These are phyloP conservation scores for Pelargonium cotyledonis DNA, from an alignment of 441 rosid species.

Conservation along the genomic window DNA sequence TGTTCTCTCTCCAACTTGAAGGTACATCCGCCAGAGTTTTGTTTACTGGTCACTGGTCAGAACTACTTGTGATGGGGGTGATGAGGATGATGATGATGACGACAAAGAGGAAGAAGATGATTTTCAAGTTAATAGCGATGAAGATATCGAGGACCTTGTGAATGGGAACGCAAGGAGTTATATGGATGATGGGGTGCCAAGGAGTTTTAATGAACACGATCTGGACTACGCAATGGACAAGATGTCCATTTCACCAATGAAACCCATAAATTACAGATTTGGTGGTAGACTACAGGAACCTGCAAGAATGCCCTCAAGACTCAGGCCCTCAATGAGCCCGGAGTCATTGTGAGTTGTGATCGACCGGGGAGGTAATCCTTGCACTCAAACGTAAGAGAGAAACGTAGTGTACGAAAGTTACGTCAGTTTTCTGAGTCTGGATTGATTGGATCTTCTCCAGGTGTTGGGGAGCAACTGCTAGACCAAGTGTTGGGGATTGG, in stretches of 20 bases:
- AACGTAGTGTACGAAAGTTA: background rate
- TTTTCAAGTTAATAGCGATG: slow-evolving; percentile 32
- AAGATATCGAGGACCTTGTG: slow-evolving; percentile 37
- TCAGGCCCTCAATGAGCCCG: slow-evolving; percentile 72
- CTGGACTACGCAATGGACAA: slow-evolving; percentile 39
- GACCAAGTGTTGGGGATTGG: too few species aligned
- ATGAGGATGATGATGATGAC: slow-evolving; percentile 24
- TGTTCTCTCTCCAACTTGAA: slow-evolving; percentile 19
- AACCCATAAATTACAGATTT: slow-evolving; percentile 26
- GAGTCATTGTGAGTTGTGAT: slow-evolving; percentile 50
- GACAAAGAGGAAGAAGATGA: background rate
- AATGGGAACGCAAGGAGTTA: slow-evolving; percentile 23
- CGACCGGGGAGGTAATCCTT: slow-evolving; percentile 8
- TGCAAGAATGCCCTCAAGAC: slow-evolving; percentile 59
- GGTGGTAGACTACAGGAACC: slow-evolving; percentile 25
- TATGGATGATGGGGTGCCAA: slow-evolving; percentile 34
- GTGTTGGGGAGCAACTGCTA: too few species aligned
- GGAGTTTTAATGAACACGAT: slow-evolving; percentile 29
- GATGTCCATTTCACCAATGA: slow-evolving; percentile 68
- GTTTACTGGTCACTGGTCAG: slow-evolving; percentile 64
- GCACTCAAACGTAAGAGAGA: background rate
- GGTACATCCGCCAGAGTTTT: slow-evolving; percentile 48
- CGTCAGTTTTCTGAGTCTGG: background rate
- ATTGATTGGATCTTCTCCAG: too few species aligned
- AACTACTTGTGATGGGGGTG: slow-evolving; percentile 33